A percentile compares a stretch with the other conserved stretches of the same genome.
phyloP scores from a whole-genome alignment of 1,284 basidiomycete genomes.

The Amylostereum areolatum region DNA sequence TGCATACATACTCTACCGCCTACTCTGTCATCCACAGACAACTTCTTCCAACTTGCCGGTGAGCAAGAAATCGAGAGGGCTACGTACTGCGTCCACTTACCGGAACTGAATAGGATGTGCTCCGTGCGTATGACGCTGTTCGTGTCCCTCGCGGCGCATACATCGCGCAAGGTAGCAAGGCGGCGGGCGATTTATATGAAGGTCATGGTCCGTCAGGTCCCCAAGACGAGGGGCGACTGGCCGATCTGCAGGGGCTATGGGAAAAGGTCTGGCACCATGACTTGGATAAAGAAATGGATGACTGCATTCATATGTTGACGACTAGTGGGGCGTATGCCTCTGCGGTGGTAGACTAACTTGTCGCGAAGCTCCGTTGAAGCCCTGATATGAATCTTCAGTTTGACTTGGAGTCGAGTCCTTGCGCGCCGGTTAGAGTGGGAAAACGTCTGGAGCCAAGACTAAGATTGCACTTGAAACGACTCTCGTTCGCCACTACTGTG shows the following conservation, averaged over 20 bases:
- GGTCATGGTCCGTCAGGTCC: slow-evolving; percentile 16
- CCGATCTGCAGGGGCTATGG: slow-evolving; percentile 35
- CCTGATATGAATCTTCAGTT: too few species aligned
- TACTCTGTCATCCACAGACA: slow-evolving; percentile 43
- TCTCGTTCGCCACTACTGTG: too few species aligned
- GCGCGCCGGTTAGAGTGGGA: too few species aligned
- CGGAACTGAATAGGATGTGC: slow-evolving; percentile 26
- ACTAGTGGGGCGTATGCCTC: too few species aligned
- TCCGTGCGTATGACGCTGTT: slow-evolving; percentile 37
- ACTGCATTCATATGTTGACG: too few species aligned
- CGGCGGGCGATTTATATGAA: slow-evolving; percentile 29
- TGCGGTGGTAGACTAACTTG: too few species aligned
- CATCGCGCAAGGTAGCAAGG: slow-evolving; percentile 33
- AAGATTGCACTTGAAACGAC: too few species aligned
- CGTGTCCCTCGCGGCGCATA: slow-evolving; percentile 41
- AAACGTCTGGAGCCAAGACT: too few species aligned
- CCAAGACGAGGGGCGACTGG: slow-evolving; percentile 12
- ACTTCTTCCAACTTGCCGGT: slow-evolving; percentile 41
- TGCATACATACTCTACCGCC: slow-evolving; percentile 40
- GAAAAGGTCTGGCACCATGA: slow-evolving; percentile 44
- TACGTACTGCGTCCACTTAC: too few species aligned
- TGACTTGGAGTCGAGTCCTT: too few species aligned
- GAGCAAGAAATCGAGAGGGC: slow-evolving; percentile 10
- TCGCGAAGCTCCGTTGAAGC: too few species aligned
- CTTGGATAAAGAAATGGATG: slow-evolving; percentile 28